Percentiles rank a stretch among this genome's conserved stretches.
These are phyloP conservation scores for Globisporangium carolinianum DNA, from an alignment of 352 stramenopile species.

Conservation along the genomic window DNA sequence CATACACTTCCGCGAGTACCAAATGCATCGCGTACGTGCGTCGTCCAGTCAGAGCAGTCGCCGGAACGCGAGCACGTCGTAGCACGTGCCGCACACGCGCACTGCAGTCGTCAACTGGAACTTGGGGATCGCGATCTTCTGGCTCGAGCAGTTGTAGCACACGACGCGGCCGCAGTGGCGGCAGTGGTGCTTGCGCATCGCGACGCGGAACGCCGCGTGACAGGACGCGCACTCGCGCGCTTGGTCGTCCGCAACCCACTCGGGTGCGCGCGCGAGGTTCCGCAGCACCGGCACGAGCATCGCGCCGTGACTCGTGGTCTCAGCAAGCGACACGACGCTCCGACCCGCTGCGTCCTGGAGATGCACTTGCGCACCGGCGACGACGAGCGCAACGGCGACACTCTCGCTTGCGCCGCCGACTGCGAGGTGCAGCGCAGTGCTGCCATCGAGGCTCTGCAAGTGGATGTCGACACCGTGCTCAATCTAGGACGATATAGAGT, in stretches of 20 bases:
- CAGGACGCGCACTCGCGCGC: constrained; percentile 68
- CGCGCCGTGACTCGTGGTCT: constrained; percentile 71
- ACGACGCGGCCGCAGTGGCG: constrained; percentile 76
- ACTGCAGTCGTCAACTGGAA: constrained; percentile 65
- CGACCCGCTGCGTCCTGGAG: constrained; percentile 73
- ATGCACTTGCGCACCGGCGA: constrained; percentile 69
- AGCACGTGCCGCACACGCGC: constrained; percentile 81
- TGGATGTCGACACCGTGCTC: constrained; percentile 76
- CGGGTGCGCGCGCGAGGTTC: constrained; percentile 55
- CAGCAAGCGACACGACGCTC: constrained; percentile 76
- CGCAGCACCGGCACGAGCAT: constrained; percentile 79
- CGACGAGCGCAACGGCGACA: constrained; percentile 63
- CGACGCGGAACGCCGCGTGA: constrained; percentile 62
- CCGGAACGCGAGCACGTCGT: constrained; percentile 77
- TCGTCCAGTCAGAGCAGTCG: constrained; percentile 45
- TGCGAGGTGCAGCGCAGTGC: constrained; percentile 73
- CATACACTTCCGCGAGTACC: background rate
- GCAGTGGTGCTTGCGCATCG: constrained; percentile 83
- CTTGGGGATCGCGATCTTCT: constrained; percentile 81
- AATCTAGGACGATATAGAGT: constrained; percentile 31
- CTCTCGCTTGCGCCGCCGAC: constrained; percentile 71
- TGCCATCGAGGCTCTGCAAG: constrained; percentile 75
- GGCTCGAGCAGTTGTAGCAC: constrained; percentile 83
- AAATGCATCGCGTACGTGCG: background rate
- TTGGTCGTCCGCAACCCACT: constrained; percentile 68